Percentiles rank a stretch among this genome's conserved stretches.
These are phyloP conservation scores for Flaveria trinervia DNA, from an alignment of 129 eudicot genomes.

Conservation along the genomic window DNA sequence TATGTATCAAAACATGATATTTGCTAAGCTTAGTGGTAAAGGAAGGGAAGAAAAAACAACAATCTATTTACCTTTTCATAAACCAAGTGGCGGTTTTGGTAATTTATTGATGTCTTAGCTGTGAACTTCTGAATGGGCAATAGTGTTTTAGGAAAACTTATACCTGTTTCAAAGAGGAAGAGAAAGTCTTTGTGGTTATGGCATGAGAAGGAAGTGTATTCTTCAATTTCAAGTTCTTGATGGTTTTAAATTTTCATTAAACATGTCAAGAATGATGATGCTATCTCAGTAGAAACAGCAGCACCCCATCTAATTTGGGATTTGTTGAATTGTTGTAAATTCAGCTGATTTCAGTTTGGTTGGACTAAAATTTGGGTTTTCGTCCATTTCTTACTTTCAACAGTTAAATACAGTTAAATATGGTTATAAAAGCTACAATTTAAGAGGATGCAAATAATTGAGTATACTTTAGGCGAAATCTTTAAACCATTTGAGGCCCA, in stretches of 20 bases:
- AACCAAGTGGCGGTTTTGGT: constrained; percentile 12
- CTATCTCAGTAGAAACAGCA: constrained; percentile 1
- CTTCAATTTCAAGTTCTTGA: background rate
- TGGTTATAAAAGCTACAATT: background rate
- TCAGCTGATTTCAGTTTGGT: background rate
- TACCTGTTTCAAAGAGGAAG: constrained; percentile 25
- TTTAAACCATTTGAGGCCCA: background rate
- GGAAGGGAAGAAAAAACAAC: background rate
- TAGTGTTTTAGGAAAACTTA: constrained; percentile 35
- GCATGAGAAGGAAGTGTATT: background rate
- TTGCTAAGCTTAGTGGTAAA: background rate
- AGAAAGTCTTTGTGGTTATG: background rate
- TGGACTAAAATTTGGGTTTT: background rate
- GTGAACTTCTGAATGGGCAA: constrained; percentile 24
- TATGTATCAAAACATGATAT: constrained; percentile 13
- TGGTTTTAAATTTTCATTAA: background rate
- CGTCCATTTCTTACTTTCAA: background rate
- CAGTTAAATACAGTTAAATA: background rate
- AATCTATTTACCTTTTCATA: constrained; percentile 43
- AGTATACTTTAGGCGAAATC: background rate
- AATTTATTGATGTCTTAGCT: constrained; percentile 23
- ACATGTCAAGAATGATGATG: background rate
- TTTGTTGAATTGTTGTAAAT: background rate
- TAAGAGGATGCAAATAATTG: background rate
- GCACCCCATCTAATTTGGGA: background rate